Evolutionary conservation across 495 filamentous ascomycete genomes (phyloP), one percentile per base, ranked within the genome.

Genomic region (Delitschia confertaspora): DNA sequence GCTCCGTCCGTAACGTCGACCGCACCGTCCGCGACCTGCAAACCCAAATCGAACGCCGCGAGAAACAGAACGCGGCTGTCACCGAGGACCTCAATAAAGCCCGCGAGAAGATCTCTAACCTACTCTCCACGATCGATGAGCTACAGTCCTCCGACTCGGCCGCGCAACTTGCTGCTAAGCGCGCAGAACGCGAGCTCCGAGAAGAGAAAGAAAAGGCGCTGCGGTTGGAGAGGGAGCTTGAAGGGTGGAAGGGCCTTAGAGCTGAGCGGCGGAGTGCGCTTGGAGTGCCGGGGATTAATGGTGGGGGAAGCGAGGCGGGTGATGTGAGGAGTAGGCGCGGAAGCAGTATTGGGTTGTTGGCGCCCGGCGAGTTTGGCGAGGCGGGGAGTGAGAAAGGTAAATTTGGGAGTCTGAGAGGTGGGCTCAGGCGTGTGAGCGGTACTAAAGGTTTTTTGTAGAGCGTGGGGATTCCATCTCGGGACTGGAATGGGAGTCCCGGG

Each of bases 1-100:
- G 91, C 36, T 88, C 83, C 25, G 75, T 86, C 19, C 88, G 91
- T 53, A 95, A 93, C 59, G 80, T 95, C 32, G 91, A 98, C 64
- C 87, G 91, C 42, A 89, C 81, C 1, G 88, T 98, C 49, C 85
- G 86, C 55, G 93, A 96, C 61, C 75, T 98, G 10, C 83, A 96
- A 64, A 72, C 79, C 9, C 91, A 96, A 64, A 83, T 98, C 56
- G 85, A 94, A 11, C 82, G 91, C 44, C 80, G 84, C 31, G 93
- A 95, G 32, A 95, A 93, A 64, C 76, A 80, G 36, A 82, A 84
- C 44, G 53, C 64, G 2, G 82, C 89, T 59, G 71, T 96, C 13
- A 70, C 73, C 49, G 88, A 94, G 22, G 91, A 96, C 45, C 66
- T 95, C 33, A 66, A 67, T 38, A 83, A 87, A 53, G 73, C 81